Base-by-base conservation (phyloP, 257 asterid genomes). In the Solanum pennellii region DNA sequence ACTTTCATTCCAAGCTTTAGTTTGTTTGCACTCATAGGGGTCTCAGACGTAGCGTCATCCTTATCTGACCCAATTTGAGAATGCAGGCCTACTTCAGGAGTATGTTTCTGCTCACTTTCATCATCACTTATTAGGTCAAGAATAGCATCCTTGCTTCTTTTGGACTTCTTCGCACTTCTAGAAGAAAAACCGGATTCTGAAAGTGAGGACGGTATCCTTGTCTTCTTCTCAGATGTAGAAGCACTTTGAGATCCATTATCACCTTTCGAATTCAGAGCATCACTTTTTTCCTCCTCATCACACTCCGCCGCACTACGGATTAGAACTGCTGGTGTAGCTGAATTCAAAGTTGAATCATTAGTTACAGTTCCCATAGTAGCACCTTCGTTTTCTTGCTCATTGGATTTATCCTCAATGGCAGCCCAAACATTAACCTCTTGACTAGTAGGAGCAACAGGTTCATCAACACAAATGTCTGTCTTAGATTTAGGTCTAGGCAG, bases 261-360 rank as follows among this genome's bases (percentile, higher is more conserved):
- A 77, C 91, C 88, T 44, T 47, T 91, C 65, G 29, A 73, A 69
- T 89, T 87, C 73, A 56, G 77, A 86, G 66, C 90, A 73, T 92
- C 88, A 82, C 92, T 86, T 89, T 90, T 92, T 88, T 94, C 97
- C 86, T 85, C 95, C 80, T 93, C 93, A 59, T 94, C 96, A 85
- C 99, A 95, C 92, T 94, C 99, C 13, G 94, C 92, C 82, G 94
- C 99, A 91, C 98, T 95, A 90, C 96, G 96, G 84, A 97, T 95
- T 79, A 95, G 88, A 87, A 97, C 69, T 35, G 86, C 86, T 5
- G 92, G 90, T 25, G 89, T 39, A 77, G 88, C 86, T 3, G 95
- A 56, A n/a, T 97, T 87, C 77, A 72, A 69, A 91, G 77, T 82
- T 23, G 87, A 91, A 88, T 41, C 92, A 88, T 74, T 72, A 44